Conservation (phyloP, 2,329 filamentous ascomycete species). For the Pseudonectria foliicola region DNA sequence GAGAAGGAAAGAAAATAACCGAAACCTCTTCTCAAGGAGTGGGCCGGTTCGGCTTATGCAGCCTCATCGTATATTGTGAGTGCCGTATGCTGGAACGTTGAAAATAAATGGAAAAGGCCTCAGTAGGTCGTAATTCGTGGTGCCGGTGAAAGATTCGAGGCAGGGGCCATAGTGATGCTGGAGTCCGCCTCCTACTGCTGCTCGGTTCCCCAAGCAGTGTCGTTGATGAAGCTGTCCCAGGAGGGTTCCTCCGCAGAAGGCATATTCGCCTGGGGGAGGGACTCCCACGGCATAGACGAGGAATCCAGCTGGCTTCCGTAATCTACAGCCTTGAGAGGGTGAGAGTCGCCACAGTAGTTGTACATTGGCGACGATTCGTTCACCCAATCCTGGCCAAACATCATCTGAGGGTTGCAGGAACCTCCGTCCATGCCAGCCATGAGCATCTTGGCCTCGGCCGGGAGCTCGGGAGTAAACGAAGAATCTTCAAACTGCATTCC, state of each 20-base stretch:
- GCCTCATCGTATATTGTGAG: too few species aligned
- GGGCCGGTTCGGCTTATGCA: too few species aligned
- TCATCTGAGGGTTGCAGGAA: slow-evolving; percentile 13
- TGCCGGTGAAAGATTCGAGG: too few species aligned
- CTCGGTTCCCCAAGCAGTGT: slow-evolving; percentile 15
- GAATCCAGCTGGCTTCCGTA: slow-evolving; percentile 1
- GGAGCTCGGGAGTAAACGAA: slow-evolving; percentile 35
- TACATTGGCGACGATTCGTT: slow-evolving; percentile 2
- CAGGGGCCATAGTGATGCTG: not conserved
- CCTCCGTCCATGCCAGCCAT: slow-evolving; percentile 24
- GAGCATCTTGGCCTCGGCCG: slow-evolving; percentile 37
- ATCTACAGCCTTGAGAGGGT: slow-evolving; percentile 2
- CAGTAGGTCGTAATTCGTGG: too few species aligned
- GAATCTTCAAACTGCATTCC: slow-evolving; percentile 21
- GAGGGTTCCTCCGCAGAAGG: slow-evolving; percentile 20
- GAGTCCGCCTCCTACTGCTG: not conserved
- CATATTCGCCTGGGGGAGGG: not conserved
- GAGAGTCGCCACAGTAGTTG: slow-evolving; percentile 2
- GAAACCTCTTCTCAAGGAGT: too few species aligned
- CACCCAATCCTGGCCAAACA: slow-evolving; percentile 12
- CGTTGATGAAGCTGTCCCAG: slow-evolving; percentile 27
- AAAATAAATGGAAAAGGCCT: too few species aligned
- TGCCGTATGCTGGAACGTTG: too few species aligned
- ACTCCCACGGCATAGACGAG: slow-evolving; percentile 7
- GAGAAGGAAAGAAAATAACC: too few species aligned